Percentiles rank a stretch among this genome's conserved stretches.
Conservation (phyloP, 2,329 filamentous ascomycete genomes). For the Xylaria sp. region DNA sequence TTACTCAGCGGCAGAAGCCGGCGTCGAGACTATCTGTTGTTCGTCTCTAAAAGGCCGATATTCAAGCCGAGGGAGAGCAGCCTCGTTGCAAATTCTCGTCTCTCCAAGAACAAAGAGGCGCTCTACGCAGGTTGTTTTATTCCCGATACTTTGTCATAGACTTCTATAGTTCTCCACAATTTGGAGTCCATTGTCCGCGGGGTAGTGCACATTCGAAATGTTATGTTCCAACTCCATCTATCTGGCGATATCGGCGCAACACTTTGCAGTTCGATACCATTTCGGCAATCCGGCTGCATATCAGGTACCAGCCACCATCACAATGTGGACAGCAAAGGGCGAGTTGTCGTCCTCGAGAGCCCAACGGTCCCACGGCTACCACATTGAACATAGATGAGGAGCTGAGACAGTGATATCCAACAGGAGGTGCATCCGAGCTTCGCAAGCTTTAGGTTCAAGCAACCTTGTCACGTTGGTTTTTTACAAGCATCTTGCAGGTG, state of each 20-base stretch:
- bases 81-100: not conserved
- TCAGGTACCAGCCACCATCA: slow-evolving; percentile 3
- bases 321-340: slow-evolving; percentile 2
- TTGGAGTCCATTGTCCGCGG: slow-evolving; percentile 17
- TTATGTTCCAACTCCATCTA: not conserved
- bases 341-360: slow-evolving; percentile 27
- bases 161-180: slow-evolving; percentile 18
- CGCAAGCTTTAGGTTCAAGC: slow-evolving; percentile 22
- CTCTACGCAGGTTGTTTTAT: not conserved
- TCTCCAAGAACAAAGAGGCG: not conserved
- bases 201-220: slow-evolving; percentile 29
- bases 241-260: slow-evolving; percentile 37
- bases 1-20: not conserved
- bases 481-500: slow-evolving; percentile 1
- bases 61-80: not conserved
- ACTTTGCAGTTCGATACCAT: slow-evolving; percentile 25
- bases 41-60: not conserved
- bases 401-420: slow-evolving; percentile 6
- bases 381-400: slow-evolving; percentile 1
- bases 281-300: slow-evolving; percentile 21
- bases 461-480: slow-evolving; percentile 5
- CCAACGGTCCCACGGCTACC: slow-evolving; percentile 30
- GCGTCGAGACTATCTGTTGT: not conserved
- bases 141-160: not conserved
- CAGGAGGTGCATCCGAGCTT: slow-evolving; percentile 22